These are phyloP conservation scores for Didymella arachidicola DNA, from an alignment of 2,329 filamentous ascomycete species.

Conservation along the genomic window DNA sequence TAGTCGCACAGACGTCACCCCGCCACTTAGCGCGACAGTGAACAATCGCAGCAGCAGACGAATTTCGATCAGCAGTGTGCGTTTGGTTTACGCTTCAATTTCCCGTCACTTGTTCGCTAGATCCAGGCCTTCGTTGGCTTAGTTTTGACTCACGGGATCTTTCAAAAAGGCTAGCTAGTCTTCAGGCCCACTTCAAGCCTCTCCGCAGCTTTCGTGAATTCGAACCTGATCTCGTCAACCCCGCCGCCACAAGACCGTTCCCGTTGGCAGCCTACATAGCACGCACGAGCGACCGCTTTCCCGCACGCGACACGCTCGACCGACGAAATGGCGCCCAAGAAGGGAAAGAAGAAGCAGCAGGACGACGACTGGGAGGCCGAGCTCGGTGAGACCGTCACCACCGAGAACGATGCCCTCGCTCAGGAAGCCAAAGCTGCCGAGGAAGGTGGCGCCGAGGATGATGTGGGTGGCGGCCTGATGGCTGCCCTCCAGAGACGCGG, in stretches of 20 bases:
- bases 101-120: constrained; percentile 29
- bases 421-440: constrained; percentile 35
- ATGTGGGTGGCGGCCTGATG: constrained; percentile 58
- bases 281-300: constrained; percentile 12
- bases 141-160: constrained; percentile 35
- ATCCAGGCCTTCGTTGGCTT: constrained; percentile 39
- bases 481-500: constrained; percentile 62
- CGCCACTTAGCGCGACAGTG: constrained; percentile 18
- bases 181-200: constrained; percentile 15
- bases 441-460: constrained; percentile 55
- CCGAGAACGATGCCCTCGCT: constrained; percentile 62
- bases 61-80: constrained; percentile 43
- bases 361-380: constrained; percentile 98
- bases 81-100: constrained; percentile 32
- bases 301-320: constrained; percentile 1
- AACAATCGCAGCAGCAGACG: constrained; percentile 21
- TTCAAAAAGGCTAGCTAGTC: constrained; percentile 16
- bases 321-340: constrained; percentile 85
- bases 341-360: constrained; percentile 84
- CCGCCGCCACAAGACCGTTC: constrained; percentile 23
- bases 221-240: constrained; percentile 19
- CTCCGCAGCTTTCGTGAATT: constrained; percentile 18
- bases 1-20: constrained; percentile 1
- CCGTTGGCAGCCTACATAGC: constrained; percentile 12
- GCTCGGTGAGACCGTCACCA: constrained; percentile 78